Evolutionary conservation across 495 filamentous ascomycete species (phyloP), one percentile per base, ranked within the genome.

Genomic region (Talaromyces proteolyticus): DNA sequence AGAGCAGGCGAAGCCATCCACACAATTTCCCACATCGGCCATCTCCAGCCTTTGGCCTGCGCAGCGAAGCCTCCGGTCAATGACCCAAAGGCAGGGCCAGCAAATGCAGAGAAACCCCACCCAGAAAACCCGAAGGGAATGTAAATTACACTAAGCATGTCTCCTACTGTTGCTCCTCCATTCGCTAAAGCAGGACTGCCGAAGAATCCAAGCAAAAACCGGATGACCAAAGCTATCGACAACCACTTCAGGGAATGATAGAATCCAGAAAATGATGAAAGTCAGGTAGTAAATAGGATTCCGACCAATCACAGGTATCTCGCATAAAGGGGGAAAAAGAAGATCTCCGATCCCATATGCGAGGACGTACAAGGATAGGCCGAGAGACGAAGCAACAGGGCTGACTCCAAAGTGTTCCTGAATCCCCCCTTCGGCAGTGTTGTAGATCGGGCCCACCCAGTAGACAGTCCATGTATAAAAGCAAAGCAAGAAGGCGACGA

Each of bases 171-270:
- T 1, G 64, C 64, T 7, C 36, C 64, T 1, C 62, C 60, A 4
- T 54, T 79, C 0, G 75, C 75, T 5, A 81, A 65, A 19, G 62
- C 67, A 0, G 76, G 75, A 0, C 65, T 71, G 21, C 75, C 75
- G 42, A 79, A 64, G 49, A 79, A 74, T 1, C 77, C 76, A 14
- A 69, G 72, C 3, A 79, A 42, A 48, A 80, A 80, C 2, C 78
- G 75, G 49, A 80, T 73, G 3, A 72, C 76, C 0, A 80, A n/a
- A 72, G 56, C 77, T 78, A 0, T 58, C 63, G 11, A 73, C 69
- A 1, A 72, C 57, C 0, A 70, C 68, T 16, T 72, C 70, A 1
- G 61, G 68, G 26, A 75, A 64, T 24, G 74, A 66, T 56, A 81
- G 63, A 49, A 77, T 68, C 29, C 78, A 72, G 55, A 81, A 80